A percentile compares a stretch with the other conserved stretches of the same genome.
phyloP scores from a whole-genome alignment of 352 stramenopile genomes.

The Plasmopara viticola region DNA sequence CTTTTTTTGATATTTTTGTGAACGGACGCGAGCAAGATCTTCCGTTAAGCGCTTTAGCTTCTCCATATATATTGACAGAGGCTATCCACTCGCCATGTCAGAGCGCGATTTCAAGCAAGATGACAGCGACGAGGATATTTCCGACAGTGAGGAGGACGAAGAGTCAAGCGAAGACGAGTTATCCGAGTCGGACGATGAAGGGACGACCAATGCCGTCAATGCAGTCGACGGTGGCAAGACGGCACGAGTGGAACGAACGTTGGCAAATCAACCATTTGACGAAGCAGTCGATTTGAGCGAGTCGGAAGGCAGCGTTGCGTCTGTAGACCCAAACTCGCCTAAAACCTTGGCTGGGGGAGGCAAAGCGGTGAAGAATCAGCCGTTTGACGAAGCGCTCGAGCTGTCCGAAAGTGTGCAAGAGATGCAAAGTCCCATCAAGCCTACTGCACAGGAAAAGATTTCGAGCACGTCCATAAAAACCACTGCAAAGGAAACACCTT shows the following conservation, averaged over 20 bases:
- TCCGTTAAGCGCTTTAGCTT: neutral
- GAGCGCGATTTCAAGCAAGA: slow-evolving; percentile 55
- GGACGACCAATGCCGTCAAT: slow-evolving; percentile 15
- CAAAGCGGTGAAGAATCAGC: slow-evolving; percentile 59
- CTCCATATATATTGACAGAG: neutral
- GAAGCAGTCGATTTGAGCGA: slow-evolving; percentile 85
- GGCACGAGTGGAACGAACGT: slow-evolving; percentile 36
- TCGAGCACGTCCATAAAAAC: neutral
- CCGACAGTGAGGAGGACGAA: slow-evolving; percentile 28
- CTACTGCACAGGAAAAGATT: slow-evolving; percentile 13
- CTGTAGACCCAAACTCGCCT: slow-evolving; percentile 47
- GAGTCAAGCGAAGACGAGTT: slow-evolving; percentile 68
- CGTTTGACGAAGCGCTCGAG: slow-evolving; percentile 79
- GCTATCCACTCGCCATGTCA: slow-evolving; percentile 30
- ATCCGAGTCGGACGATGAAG: slow-evolving; percentile 57
- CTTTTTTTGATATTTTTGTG: neutral
- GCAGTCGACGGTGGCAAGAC: slow-evolving; percentile 7
- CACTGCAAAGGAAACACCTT: slow-evolving; percentile 4
- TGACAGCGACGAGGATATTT: slow-evolving; percentile 50
- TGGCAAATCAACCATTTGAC: slow-evolving; percentile 83
- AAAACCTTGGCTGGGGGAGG: slow-evolving; percentile 32
- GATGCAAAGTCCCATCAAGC: slow-evolving; percentile 53
- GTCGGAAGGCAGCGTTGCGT: slow-evolving; percentile 54
- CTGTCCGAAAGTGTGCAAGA: slow-evolving; percentile 76
- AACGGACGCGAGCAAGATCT: slow-evolving; percentile 25